A percentile compares a stretch with the other conserved stretches of the same genome.
These are phyloP conservation scores for Decorospora gaudefroyi DNA, from an alignment of 2,329 filamentous ascomycete genomes.

Conservation along the genomic window DNA sequence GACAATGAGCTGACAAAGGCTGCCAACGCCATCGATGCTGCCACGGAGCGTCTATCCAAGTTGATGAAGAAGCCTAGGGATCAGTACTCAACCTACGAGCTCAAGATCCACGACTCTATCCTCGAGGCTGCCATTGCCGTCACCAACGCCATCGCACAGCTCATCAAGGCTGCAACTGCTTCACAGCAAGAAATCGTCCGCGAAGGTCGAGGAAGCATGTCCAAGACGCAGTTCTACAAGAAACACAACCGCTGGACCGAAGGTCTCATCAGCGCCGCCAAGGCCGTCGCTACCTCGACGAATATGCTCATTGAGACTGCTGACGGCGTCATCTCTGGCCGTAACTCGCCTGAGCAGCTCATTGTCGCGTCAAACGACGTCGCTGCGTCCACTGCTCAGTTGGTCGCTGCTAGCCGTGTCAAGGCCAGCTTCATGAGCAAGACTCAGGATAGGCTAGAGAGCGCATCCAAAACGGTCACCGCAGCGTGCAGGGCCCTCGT, in stretches of 20 bases:
- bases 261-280: slow-evolving; percentile 93
- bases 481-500: slow-evolving; percentile 85
- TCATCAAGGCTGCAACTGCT: slow-evolving; percentile 91
- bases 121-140: slow-evolving; percentile 90
- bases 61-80: slow-evolving; percentile 96
- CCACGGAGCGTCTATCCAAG: slow-evolving; percentile 84
- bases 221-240: slow-evolving; percentile 95
- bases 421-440: slow-evolving; percentile 99
- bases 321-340: slow-evolving; percentile 87
- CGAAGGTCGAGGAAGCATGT: slow-evolving; percentile 84
- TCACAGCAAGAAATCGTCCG: slow-evolving; percentile 97
- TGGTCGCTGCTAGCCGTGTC: slow-evolving; percentile 92
- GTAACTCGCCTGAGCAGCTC: slow-evolving; percentile 93
- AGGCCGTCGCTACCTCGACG: slow-evolving; percentile 90
- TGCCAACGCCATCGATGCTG: slow-evolving; percentile 91
- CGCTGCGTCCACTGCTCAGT: slow-evolving; percentile 91
- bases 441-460: slow-evolving; percentile 88
- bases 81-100: slow-evolving; percentile 92
- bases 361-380: slow-evolving; percentile 98
- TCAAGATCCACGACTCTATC: slow-evolving; percentile 94
- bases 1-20: slow-evolving; percentile 91
- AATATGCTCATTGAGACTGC: slow-evolving; percentile 98
- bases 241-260: slow-evolving; percentile 99
- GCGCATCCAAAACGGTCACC: slow-evolving; percentile 90
- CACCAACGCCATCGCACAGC: slow-evolving; percentile 87